Conservation (phyloP, 2,329 filamentous ascomycete species). For the Colletotrichum costaricense region DNA sequence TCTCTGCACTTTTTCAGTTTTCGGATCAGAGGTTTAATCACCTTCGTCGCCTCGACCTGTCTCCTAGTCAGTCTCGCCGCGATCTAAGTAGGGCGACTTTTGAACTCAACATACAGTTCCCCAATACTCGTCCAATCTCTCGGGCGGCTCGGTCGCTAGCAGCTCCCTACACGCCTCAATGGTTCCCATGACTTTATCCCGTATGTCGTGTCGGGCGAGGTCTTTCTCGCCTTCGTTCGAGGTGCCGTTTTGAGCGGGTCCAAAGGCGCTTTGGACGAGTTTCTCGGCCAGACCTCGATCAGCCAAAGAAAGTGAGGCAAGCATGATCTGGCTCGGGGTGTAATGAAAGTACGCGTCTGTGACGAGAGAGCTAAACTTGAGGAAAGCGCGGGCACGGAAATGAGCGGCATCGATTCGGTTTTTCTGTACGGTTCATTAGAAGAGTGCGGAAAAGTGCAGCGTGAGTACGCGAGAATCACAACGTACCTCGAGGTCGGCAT, state of each 20-base stretch:
- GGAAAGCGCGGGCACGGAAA: constrained; percentile 75
- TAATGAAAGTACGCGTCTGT: constrained; percentile 98
- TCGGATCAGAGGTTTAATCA: constrained; percentile 69
- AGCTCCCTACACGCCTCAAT: constrained; percentile 64
- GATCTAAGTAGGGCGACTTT: neutral
- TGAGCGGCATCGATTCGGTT: constrained; percentile 71
- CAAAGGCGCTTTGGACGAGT: constrained; percentile 54
- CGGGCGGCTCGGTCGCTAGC: constrained; percentile 67
- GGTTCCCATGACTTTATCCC: constrained; percentile 61
- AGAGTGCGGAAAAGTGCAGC: too few relatives aligned
- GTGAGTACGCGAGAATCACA: constrained; percentile 33
- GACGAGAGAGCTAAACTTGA: constrained; percentile 83
- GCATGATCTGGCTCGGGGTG: constrained; percentile 93
- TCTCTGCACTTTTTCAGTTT: constrained; percentile 81
- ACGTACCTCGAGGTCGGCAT: constrained; percentile 69
- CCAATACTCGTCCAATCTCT: constrained; percentile 66
- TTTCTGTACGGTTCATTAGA: constrained; percentile 41
- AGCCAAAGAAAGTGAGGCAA: constrained; percentile 81
- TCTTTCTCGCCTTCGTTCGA: constrained; percentile 33
- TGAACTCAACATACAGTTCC: constrained; percentile 51
- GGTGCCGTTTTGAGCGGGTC: constrained; percentile 6
- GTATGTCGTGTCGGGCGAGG: constrained; percentile 40
- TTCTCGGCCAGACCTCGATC: constrained; percentile 72
- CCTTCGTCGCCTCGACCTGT: constrained; percentile 58
- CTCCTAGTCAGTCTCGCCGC: constrained; percentile 42